phyloP scores from a whole-genome alignment of 2,329 filamentous ascomycete genomes.

The Arthrobotrys sinensis region DNA sequence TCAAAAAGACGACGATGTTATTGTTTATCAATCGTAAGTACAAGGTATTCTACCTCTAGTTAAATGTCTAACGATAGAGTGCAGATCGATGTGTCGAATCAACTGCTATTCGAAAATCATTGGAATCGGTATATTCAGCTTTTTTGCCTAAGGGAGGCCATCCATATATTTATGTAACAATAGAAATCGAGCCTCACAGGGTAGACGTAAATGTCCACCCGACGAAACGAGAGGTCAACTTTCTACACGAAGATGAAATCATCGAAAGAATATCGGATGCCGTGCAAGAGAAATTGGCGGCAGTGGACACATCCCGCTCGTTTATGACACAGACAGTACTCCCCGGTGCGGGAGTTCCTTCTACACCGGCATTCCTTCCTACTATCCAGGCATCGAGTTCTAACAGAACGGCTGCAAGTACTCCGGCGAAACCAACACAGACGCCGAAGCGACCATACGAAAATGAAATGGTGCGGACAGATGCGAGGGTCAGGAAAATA shows the following conservation, averaged over 20 bases:
- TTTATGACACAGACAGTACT: slow-evolving; percentile 95
- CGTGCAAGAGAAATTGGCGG: slow-evolving; percentile 82
- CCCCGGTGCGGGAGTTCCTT: slow-evolving; percentile 74
- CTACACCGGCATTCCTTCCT: slow-evolving; percentile 58
- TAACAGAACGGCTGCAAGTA: slow-evolving; percentile 65
- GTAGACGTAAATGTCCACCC: slow-evolving; percentile 99
- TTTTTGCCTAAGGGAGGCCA: slow-evolving; percentile 95
- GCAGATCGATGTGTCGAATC: slow-evolving; percentile 88
- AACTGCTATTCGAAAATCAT: slow-evolving; percentile 84
- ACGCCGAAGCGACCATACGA: slow-evolving; percentile 77
- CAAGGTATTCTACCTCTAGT: background rate
- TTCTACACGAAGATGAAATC: slow-evolving; percentile 97
- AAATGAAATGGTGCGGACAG: slow-evolving; percentile 91
- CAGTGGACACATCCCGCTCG: slow-evolving; percentile 92
- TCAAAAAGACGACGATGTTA: slow-evolving; percentile 88
- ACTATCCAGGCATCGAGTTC: slow-evolving; percentile 29
- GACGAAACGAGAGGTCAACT: slow-evolving; percentile 96
- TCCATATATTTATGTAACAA: slow-evolving; percentile 90
- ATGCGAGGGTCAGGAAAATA: slow-evolving; percentile 90
- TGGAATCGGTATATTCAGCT: slow-evolving; percentile 89
- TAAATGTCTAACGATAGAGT: slow-evolving; percentile 13
- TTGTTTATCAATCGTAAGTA: slow-evolving; percentile 86
- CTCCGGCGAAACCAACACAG: slow-evolving; percentile 48
- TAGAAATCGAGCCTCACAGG: slow-evolving; percentile 91
- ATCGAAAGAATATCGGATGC: slow-evolving; percentile 86